These are phyloP conservation scores for Thalassiosira delicatula DNA, from an alignment of 352 stramenopile genomes.

Conservation along the genomic window DNA sequence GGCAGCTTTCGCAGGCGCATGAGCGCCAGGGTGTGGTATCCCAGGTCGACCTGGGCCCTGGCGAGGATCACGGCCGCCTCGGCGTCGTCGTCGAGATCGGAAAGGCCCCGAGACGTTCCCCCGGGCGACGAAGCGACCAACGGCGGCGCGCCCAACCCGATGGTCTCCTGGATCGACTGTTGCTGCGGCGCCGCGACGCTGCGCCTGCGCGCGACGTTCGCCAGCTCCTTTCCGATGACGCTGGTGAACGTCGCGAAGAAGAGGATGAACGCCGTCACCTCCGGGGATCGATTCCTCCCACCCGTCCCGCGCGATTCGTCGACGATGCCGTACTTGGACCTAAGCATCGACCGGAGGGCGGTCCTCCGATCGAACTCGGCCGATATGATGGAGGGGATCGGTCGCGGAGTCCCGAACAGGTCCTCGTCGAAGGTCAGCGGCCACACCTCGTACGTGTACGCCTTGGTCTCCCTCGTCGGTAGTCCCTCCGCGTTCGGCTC, in stretches of 20 bases:
- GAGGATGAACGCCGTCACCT: constrained; percentile 61
- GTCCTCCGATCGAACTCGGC: constrained; percentile 81
- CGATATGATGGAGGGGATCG: constrained; percentile 80
- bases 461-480: constrained; percentile 19
- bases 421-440: constrained; percentile 70
- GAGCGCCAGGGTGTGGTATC: constrained; percentile 80
- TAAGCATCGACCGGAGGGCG: constrained; percentile 55
- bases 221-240: constrained; percentile 56
- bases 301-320: constrained; percentile 44
- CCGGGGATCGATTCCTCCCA: constrained; percentile 48
- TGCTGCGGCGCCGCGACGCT: no score
- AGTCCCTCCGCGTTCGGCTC: constrained; percentile 67
- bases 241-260: constrained; percentile 65
- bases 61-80: constrained; percentile 77
- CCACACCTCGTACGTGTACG: constrained; percentile 64
- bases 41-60: constrained; percentile 81
- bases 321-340: constrained; percentile 27
- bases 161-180: no score
- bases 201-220: no score
- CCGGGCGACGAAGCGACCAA: no score
- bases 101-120: no score
- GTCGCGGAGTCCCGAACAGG: constrained; percentile 73
- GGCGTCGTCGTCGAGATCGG: constrained; percentile 47
- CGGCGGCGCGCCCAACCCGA: no score
- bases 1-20: constrained; percentile 71